Conservation (phyloP, 352 stramenopile genomes). For the Phytophthora pinifolia region DNA sequence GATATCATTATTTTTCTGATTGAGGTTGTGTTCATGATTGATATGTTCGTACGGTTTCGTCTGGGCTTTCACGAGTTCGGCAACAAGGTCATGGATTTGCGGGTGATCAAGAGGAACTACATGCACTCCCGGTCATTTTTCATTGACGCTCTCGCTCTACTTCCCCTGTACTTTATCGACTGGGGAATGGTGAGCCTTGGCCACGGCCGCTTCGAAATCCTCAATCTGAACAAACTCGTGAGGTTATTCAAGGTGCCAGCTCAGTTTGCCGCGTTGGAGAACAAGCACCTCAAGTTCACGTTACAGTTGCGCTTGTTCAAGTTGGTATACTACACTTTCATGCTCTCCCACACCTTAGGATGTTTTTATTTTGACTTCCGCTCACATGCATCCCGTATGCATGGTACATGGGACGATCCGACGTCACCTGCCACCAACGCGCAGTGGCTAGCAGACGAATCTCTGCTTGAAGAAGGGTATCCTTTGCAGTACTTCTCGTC, state of each 20-base stretch:
- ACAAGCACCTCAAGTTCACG: conserved; percentile 63
- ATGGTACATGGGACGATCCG: conserved; percentile 2
- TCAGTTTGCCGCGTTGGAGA: conserved; percentile 55
- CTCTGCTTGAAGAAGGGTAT: conserved; percentile 26
- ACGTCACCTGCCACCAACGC: conserved; percentile 14
- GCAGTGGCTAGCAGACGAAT: conserved; percentile 37
- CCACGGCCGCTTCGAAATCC: conserved; percentile 30
- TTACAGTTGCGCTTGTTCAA: conserved; percentile 68
- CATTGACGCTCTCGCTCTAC: conserved; percentile 47
- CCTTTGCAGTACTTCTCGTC: conserved; percentile 59
- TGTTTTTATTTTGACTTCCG: conserved; percentile 67
- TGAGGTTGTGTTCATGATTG: conserved; percentile 50
- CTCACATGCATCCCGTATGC: conserved; percentile 26
- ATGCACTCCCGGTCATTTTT: conserved; percentile 44
- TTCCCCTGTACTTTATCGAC: conserved; percentile 54
- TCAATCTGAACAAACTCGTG: conserved; percentile 72
- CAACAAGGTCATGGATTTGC: conserved; percentile 65
- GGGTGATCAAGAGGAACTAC: conserved; percentile 46
- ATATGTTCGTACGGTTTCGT: conserved; percentile 54
- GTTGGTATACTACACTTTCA: conserved; percentile 74
- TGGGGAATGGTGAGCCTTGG: conserved; percentile 27
- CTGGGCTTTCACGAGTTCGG: conserved; percentile 68
- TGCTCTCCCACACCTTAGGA: conserved; percentile 56
- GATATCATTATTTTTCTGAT: conserved; percentile 42
- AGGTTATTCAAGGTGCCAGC: conserved; percentile 58